Percentiles rank a stretch among this genome's conserved stretches.
phyloP scores from a whole-genome alignment of 306 rosid genomes.

The Ceratonia siliqua region DNA sequence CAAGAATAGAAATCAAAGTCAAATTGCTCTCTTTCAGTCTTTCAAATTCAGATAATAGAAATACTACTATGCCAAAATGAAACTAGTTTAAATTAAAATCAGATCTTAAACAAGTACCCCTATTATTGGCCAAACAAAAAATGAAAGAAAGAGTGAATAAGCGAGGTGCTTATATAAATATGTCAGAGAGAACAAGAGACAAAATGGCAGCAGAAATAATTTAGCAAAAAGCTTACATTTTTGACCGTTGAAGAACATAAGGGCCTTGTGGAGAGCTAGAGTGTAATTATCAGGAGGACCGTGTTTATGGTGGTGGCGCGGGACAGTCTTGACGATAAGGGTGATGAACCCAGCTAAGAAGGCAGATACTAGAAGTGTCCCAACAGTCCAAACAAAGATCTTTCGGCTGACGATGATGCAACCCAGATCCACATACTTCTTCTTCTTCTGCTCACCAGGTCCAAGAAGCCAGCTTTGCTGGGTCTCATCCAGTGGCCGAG shows the following conservation, averaged over 20 bases:
- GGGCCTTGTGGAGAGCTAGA: conserved; percentile 89
- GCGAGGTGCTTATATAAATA: background rate
- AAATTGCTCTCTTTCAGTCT: background rate
- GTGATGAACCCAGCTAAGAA: conserved; percentile 71
- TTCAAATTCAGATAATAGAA: background rate
- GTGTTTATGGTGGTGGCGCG: conserved; percentile 65
- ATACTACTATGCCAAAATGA: background rate
- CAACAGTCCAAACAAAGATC: conserved; percentile 91
- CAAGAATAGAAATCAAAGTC: background rate
- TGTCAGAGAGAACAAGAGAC: background rate
- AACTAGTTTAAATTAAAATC: background rate
- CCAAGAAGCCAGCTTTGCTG: conserved; percentile 98
- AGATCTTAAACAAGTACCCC: background rate
- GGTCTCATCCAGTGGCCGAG: conserved; percentile 90
- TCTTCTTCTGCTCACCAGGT: conserved; percentile 96
- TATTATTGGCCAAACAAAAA: background rate
- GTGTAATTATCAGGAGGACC: conserved; percentile 94
- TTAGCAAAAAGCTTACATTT: conserved; percentile 45
- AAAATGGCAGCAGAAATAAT: background rate
- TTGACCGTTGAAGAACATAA: conserved; percentile 96
- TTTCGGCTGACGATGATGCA: conserved; percentile 95
- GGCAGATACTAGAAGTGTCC: conserved; percentile 58
- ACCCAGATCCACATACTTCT: conserved; percentile 95
- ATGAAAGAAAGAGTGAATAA: background rate
- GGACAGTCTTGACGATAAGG: conserved; percentile 82